Conservation (phyloP, 2,329 filamentous ascomycete genomes). For the Thielaviopsis populi region DNA sequence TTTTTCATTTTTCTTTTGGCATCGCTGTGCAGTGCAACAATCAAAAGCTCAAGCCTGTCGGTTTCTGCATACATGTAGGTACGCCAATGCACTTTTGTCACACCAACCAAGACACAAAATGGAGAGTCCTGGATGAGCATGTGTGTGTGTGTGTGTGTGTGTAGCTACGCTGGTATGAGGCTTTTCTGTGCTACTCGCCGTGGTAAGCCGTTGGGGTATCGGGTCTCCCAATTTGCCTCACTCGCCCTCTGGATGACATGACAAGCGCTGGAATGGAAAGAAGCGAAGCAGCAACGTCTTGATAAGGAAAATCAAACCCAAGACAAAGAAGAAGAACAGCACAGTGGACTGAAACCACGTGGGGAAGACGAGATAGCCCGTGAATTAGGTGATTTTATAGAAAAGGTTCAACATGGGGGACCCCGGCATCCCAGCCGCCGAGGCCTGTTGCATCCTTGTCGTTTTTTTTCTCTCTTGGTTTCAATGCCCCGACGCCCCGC, state of each 20-base stretch:
- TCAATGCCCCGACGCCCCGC: background rate
- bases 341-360: background rate
- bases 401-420: background rate
- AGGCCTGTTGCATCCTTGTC: background rate
- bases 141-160: background rate
- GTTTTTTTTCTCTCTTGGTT: background rate
- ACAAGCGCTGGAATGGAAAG: background rate
- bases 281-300: background rate
- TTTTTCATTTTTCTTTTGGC: background rate
- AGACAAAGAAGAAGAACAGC: background rate
- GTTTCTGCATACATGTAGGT: background rate
- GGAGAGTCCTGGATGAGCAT: background rate
- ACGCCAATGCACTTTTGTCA: background rate
- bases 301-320: background rate
- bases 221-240: background rate
- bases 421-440: background rate
- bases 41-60: background rate
- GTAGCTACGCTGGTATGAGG: background rate
- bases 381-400: background rate
- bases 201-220: background rate
- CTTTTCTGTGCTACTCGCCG: background rate
- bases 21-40: background rate
- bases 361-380: background rate
- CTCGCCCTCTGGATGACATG: background rate
- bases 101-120: background rate